Percentiles rank a stretch among this genome's conserved stretches.
These are phyloP conservation scores for Ceratobasidium sp. DNA, from an alignment of 1,284 basidiomycete species.

Conservation along the genomic window DNA sequence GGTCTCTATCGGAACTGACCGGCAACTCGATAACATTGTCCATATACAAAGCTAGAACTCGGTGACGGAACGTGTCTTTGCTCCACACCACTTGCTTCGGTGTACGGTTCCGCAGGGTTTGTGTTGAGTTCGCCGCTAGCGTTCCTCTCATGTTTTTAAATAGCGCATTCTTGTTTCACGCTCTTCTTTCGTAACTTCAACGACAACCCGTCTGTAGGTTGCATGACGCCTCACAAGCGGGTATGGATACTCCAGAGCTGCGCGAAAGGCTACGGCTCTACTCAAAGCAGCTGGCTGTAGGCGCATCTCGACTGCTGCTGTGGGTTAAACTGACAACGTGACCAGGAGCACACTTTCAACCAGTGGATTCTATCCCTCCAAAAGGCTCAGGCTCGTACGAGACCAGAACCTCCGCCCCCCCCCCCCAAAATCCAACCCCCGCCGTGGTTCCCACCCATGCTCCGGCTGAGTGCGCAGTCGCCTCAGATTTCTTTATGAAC, in stretches of 20 bases:
- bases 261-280: slow-evolving; percentile 25
- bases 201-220: slow-evolving; percentile 10
- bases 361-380: slow-evolving; percentile 35
- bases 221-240: not conserved
- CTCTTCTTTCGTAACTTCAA: not conserved
- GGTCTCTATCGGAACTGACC: not conserved
- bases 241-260: slow-evolving; percentile 20
- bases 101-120: slow-evolving; percentile 20
- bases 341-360: slow-evolving; percentile 34
- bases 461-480: slow-evolving; percentile 12
- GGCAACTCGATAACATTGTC: not conserved
- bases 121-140: not conserved
- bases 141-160: not conserved
- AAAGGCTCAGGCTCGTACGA: not conserved
- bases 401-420: not conserved
- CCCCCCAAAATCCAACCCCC: slow-evolving; percentile 21
- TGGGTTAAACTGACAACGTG: not conserved
- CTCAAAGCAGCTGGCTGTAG: slow-evolving; percentile 35
- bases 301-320: not conserved
- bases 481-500: slow-evolving; percentile 7
- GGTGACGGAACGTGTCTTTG: slow-evolving; percentile 11
- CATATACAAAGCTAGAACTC: slow-evolving; percentile 18
- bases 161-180: not conserved
- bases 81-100: slow-evolving; percentile 30
- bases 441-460: slow-evolving; percentile 34